Conservation (phyloP, 352 stramenopile genomes). For the Globisporangium orthogonon region DNA sequence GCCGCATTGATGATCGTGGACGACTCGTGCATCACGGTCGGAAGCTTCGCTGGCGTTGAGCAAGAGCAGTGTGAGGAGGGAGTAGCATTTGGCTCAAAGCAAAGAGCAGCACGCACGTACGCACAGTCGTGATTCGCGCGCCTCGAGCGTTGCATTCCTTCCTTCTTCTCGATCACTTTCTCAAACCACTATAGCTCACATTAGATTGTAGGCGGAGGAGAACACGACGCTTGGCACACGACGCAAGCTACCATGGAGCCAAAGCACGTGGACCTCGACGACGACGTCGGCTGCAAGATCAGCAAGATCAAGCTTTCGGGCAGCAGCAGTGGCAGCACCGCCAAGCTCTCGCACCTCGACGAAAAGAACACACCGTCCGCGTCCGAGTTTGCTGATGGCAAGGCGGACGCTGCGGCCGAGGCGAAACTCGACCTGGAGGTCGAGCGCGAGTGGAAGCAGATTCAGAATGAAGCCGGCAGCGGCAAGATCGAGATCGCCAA, state of each 20-base stretch:
- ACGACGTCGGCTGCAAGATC: conserved; percentile 61
- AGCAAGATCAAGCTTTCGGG: conserved; percentile 52
- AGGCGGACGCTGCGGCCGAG: conserved; percentile 45
- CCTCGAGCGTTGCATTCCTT: conserved; percentile 6
- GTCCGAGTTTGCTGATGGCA: conserved; percentile 10
- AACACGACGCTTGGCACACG: too few species aligned
- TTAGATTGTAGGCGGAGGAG: too few species aligned
- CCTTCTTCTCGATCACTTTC: neutral
- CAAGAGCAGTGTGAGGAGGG: neutral
- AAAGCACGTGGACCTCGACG: conserved; percentile 47
- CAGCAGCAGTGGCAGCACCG: conserved; percentile 8
- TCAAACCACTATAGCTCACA: too few species aligned
- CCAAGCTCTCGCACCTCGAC: conserved; percentile 37
- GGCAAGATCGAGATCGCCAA: conserved; percentile 72
- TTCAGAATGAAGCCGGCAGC: conserved; percentile 41
- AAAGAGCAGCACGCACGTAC: neutral
- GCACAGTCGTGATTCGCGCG: conserved; percentile 4
- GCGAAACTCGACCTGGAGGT: conserved; percentile 80
- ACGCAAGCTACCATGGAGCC: conserved; percentile 38
- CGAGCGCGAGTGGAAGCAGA: conserved; percentile 77
- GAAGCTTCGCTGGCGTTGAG: conserved; percentile 9
- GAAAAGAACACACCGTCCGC: conserved; percentile 38
- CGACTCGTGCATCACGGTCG: conserved; percentile 21
- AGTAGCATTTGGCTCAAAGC: neutral
- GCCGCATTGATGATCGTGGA: conserved; percentile 68